Base-by-base conservation (phyloP, 306 rosid genomes). In the Biancaea sappan region DNA sequence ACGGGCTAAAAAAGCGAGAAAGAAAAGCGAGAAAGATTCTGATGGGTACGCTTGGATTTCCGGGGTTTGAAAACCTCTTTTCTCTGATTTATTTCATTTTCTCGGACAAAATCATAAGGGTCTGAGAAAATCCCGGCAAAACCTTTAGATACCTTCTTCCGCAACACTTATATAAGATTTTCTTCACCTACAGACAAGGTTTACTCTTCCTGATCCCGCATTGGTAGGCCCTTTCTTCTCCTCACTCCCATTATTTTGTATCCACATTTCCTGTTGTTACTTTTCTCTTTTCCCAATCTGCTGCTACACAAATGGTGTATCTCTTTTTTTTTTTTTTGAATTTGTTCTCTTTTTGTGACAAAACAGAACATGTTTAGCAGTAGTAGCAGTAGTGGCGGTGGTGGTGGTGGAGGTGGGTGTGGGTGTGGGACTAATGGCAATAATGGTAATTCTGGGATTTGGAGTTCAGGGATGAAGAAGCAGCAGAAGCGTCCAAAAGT, bases 11-110 rank as follows among this genome's bases (percentile, higher is more conserved):
- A 78, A 80, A 54, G n/a, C 67, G 80, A 79, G 56, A 76, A 18
- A 13, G 69, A 28, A 52, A 84, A 8, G 70, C 32, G 53, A 84
- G 83, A 84, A 85, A 85, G 86, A 83, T 68, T 83, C 50, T 74
- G 83, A 85, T 77, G 83, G 82, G 38, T 1, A 83, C 72, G 63
- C 84, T 84, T 89, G 83, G 84, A 79, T 79, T 89, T 89, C 87
- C 59, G 24, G 26, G 53, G 74, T 76, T 77, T 77, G 69, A 69
- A 65, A 74, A 71, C 59, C 70, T 77, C 72, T 15, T 10, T 12
- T 40, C 10, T 29, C 8, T 29, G n/a, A n/a, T 5, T 37, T 65
- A 53, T 59, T 57, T 77, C 43, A 52, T 61, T 74, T 73, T 63
- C 73, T 75, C 12, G 16, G 79, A 77, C 84, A 81, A 59, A 29